Conservation (phyloP, 2,329 filamentous ascomycete genomes). For the Pestalotiopsis sp. region DNA sequence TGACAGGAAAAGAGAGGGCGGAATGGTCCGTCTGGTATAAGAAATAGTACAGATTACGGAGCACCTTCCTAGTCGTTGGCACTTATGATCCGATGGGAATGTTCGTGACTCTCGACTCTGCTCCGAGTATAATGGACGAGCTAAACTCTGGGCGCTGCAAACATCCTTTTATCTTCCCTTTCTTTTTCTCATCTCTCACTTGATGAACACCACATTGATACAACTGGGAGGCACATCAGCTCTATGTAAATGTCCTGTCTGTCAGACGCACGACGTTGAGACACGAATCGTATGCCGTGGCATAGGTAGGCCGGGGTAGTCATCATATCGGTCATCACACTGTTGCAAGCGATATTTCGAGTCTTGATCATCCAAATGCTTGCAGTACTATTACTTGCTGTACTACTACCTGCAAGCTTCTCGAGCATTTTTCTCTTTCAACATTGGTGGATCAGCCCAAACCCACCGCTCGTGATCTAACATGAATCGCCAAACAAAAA, state of each 20-base stretch:
- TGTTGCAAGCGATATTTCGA: background rate
- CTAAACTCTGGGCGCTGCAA: too few species aligned
- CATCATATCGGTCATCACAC: too few species aligned
- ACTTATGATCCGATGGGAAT: background rate
- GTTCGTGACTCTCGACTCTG: background rate
- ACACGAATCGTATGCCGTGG: too few species aligned
- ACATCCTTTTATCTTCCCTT: too few species aligned
- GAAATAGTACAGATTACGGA: background rate
- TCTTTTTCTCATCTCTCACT: too few species aligned
- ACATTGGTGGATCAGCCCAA: background rate
- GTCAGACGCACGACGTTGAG: too few species aligned
- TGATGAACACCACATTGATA: too few species aligned
- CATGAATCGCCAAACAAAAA: constrained; percentile 4
- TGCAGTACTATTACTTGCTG: background rate
- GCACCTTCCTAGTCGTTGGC: background rate
- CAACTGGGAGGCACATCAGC: too few species aligned
- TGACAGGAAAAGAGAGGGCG: background rate
- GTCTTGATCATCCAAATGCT: background rate
- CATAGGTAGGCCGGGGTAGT: too few species aligned
- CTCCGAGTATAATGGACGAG: too few species aligned
- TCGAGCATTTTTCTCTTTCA: background rate
- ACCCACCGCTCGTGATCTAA: background rate
- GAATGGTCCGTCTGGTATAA: background rate
- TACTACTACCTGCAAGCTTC: constrained; percentile 12
- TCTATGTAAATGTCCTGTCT: too few species aligned